A percentile compares a stretch with the other conserved stretches of the same genome.
Evolutionary conservation across 2,329 filamentous ascomycete species (phyloP).

Genomic region (Nannizziopsis arthrosporioides): DNA sequence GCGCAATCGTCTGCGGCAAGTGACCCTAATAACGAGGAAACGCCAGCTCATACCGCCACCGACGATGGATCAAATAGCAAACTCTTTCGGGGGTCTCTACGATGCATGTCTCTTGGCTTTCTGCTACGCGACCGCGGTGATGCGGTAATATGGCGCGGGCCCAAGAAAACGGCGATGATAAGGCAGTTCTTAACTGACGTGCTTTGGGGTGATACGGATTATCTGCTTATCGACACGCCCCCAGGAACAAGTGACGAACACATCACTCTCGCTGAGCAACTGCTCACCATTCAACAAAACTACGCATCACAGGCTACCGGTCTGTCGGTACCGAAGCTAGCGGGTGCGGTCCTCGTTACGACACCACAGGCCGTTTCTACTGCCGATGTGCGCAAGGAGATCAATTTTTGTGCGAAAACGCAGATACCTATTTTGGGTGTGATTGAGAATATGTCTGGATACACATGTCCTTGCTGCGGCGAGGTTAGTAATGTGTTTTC

Average conservation of each 20-base stretch:
- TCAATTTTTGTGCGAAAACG: constrained; percentile 86
- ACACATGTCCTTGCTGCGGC: constrained; percentile 48
- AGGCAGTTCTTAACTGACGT: constrained; percentile 90
- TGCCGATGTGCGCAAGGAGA: constrained; percentile 84
- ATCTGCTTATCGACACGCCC: constrained; percentile 86
- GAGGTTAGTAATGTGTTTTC: constrained; percentile 92
- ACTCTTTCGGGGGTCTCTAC: constrained; percentile 28
- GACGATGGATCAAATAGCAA: background rate
- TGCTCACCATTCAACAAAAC: constrained; percentile 40
- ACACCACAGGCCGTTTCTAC: constrained; percentile 91
- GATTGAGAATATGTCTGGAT: constrained; percentile 77
- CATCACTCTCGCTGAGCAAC: constrained; percentile 81
- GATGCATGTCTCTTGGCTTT: constrained; percentile 88
- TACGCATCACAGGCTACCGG: constrained; percentile 11
- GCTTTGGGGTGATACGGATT: constrained; percentile 77
- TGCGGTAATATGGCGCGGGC: constrained; percentile 92
- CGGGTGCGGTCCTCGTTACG: constrained; percentile 86
- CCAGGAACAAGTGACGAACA: constrained; percentile 95
- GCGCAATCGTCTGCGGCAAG: constrained; percentile 22
- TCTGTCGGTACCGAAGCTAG: constrained; percentile 47
- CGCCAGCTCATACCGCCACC: background rate
- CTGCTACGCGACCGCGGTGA: constrained; percentile 71
- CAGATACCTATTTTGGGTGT: constrained; percentile 71
- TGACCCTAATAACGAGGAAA: constrained; percentile 14
- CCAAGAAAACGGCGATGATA: constrained; percentile 99